Evolutionary conservation across 805 yeast genomes (phyloP), one percentile per base, ranked within the genome.

Genomic region (Metschnikowia proteae): DNA sequence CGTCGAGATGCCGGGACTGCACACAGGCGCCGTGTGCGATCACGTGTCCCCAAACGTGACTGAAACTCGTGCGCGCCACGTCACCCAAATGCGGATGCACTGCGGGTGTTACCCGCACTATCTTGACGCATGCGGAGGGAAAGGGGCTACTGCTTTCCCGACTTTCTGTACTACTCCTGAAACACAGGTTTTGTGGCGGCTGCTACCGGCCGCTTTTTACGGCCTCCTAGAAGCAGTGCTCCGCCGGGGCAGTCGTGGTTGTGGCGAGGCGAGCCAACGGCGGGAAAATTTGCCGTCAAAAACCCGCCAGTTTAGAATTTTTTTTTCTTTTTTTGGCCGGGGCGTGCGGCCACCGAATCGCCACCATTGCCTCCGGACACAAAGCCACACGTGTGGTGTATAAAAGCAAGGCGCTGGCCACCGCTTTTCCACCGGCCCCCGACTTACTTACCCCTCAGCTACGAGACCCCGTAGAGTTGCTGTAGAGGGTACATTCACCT

Each of bases 401-500:
- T 36, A 36, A 23, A 36, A 11, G 3, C 2, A 17, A 11, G 3
- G 11, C n/a, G 37, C 8, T 8, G 4, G 35, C 22, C 35, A 13
- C 1, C 1, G 35, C 22, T 17, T 28, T 30, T 29, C 9, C 34
- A 17, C 17, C 17, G 17, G 17, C 17, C 17, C 17, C 17, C 17
- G 17, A 17, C 17, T 17, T 17, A 17, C 7, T 10, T 10, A 5
- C 27, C 13, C 34, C 11, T 17, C 26, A 9, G 26, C 13, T 13
- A 9, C 17, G 29, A 25, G 11, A 10, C n/a, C 5, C 7, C 27
- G 29, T 32, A 23, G 29, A 25, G 36, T 31, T 31, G 43, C 43
- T 40, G 43, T 40, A 40, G 43, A 22, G 31, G 36, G 23, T n/a
- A 40, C 43, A 32, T 22, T 6, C n/a, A 47, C 51, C 38, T 54